A percentile compares a stretch with the other conserved stretches of the same genome.
These are phyloP conservation scores for Plasmodium inui DNA, from an alignment of 169 alveolate genomes.

Conservation along the genomic window DNA sequence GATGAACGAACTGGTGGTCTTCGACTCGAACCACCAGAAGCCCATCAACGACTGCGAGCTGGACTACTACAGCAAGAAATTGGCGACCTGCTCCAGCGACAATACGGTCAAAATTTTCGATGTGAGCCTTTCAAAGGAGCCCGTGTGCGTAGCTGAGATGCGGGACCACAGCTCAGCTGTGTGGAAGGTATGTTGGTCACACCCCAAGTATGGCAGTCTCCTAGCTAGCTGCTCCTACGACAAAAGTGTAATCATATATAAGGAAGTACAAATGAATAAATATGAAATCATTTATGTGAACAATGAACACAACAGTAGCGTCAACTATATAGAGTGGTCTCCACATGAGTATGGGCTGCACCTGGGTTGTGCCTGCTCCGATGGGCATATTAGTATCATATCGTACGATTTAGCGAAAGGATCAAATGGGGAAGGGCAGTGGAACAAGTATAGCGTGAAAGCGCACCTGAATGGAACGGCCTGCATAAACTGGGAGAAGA, in stretches of 20 bases:
- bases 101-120: constrained; percentile 85
- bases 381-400: constrained; percentile 82
- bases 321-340: constrained; percentile 86
- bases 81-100: constrained; percentile 90
- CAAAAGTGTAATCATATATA: constrained; percentile 87
- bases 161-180: constrained; percentile 90
- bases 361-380: constrained; percentile 86
- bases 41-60: constrained; percentile 86
- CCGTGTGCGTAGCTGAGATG: constrained; percentile 76
- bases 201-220: constrained; percentile 91
- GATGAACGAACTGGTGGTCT: constrained; percentile 80
- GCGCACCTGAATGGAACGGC: constrained; percentile 88
- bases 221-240: constrained; percentile 92
- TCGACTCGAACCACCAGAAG: constrained; percentile 82
- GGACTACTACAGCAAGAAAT: constrained; percentile 89
- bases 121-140: constrained; percentile 80
- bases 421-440: constrained; percentile 75
- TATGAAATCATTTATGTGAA: constrained; percentile 84
- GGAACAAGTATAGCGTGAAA: constrained; percentile 82
- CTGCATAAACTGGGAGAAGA: constrained; percentile 88
- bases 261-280: constrained; percentile 80
- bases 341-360: constrained; percentile 90
- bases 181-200: constrained; percentile 92
- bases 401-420: constrained; percentile 49
- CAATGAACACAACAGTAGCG: constrained; percentile 84